A percentile compares a stretch with the other conserved stretches of the same genome.
These are phyloP conservation scores for Pseudogymnoascus sp. DNA, from an alignment of 2,329 filamentous ascomycete species.

Conservation along the genomic window DNA sequence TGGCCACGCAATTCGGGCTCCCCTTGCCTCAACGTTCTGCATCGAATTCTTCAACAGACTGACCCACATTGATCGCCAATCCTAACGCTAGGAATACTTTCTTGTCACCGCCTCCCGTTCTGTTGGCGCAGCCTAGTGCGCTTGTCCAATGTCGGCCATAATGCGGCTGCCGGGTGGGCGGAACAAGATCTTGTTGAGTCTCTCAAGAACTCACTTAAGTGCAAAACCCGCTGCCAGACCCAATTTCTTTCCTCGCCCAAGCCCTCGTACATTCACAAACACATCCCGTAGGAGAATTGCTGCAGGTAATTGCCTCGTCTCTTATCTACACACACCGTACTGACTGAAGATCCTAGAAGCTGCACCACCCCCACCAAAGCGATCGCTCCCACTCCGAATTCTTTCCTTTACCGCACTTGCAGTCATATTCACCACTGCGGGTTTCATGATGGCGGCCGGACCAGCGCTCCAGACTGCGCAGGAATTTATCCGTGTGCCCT, in stretches of 20 bases:
- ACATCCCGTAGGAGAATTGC: background rate
- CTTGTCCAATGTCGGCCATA: background rate
- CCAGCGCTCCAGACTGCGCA: constrained; percentile 44
- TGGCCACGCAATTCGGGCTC: background rate
- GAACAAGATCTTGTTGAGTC: background rate
- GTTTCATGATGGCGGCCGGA: constrained; percentile 50
- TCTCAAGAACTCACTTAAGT: background rate
- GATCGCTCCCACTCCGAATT: constrained; percentile 38
- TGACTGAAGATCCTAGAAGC: constrained; percentile 2
- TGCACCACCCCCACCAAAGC: constrained; percentile 19
- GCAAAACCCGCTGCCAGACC: background rate
- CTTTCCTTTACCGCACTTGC: constrained; percentile 41
- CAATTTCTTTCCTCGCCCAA: background rate
- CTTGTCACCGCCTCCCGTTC: background rate
- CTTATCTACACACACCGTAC: background rate
- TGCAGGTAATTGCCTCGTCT: background rate
- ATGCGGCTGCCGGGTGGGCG: background rate
- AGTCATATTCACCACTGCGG: constrained; percentile 41
- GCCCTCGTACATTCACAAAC: background rate
- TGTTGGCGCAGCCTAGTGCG: background rate
- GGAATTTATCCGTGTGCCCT: constrained; percentile 46
- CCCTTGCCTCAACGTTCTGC: constrained; percentile 1
- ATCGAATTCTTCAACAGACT: background rate
- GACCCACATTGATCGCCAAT: background rate
- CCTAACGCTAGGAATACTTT: background rate